These are phyloP conservation scores for Ilex aquifolium DNA, from an alignment of 257 asterid species.

Conservation along the genomic window DNA sequence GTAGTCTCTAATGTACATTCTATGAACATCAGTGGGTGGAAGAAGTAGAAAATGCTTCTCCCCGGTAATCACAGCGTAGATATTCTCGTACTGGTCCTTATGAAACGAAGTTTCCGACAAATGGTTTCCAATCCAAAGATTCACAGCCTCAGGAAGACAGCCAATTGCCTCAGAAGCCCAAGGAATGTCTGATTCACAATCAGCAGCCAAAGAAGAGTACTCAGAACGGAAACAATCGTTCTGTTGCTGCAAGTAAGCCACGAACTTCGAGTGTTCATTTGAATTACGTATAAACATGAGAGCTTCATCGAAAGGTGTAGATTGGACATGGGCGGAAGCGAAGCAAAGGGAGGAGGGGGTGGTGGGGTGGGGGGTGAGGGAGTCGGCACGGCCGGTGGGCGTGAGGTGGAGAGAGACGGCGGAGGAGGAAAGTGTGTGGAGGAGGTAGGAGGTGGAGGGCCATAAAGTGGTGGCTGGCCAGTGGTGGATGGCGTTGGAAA, in stretches of 20 bases:
- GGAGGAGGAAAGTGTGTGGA: slow-evolving; percentile 48
- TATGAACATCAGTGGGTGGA: slow-evolving; percentile 87
- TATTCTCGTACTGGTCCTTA: slow-evolving; percentile 88
- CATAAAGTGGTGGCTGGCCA: slow-evolving; percentile 80
- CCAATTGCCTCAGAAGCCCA: slow-evolving; percentile 89
- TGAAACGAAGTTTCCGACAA: slow-evolving; percentile 75
- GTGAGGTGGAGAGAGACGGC: slow-evolving; percentile 85
- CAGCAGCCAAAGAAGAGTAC: slow-evolving; percentile 48
- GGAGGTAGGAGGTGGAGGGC: slow-evolving; percentile 62
- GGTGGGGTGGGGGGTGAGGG: slow-evolving; percentile 48
- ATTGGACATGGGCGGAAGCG: slow-evolving; percentile 71
- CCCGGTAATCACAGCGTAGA: slow-evolving; percentile 72
- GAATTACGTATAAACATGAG: slow-evolving; percentile 42
- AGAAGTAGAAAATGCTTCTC: slow-evolving; percentile 74
- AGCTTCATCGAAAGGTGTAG: slow-evolving; percentile 51
- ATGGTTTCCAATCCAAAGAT: slow-evolving; percentile 76
- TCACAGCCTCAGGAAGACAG: slow-evolving; percentile 80
- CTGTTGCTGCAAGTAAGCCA: slow-evolving; percentile 88
- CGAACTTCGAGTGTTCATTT: slow-evolving; percentile 1
- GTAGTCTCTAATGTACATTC: slow-evolving; percentile 71
- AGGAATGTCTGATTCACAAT: slow-evolving; percentile 51
- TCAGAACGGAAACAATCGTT: slow-evolving; percentile 82
- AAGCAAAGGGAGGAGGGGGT: slow-evolving; percentile 54
- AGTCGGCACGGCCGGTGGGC: slow-evolving; percentile 80
- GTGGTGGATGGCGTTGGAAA: slow-evolving; percentile 61